phyloP scores from a whole-genome alignment of 768 basidiomycete genomes.

The Holtermannia corniformis region DNA sequence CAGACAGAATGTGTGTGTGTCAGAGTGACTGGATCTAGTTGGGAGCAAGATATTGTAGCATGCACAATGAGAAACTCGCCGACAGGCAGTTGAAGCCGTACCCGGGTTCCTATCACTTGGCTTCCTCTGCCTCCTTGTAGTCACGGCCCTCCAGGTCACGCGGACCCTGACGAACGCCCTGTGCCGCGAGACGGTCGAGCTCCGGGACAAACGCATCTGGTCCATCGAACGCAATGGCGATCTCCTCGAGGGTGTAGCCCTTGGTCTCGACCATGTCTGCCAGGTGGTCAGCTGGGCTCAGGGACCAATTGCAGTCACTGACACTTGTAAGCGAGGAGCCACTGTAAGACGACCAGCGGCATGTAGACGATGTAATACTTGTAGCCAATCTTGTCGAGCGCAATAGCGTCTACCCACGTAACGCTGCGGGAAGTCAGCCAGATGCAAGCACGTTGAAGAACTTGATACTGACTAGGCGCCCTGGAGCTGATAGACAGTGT shows the following conservation, averaged over 20 bases:
- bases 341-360: constrained; percentile 41
- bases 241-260: constrained; percentile 38
- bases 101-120: too few relatives aligned
- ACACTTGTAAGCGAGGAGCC: constrained; percentile 36
- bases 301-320: constrained; percentile 5
- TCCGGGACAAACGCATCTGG: constrained; percentile 14
- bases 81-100: too few relatives aligned
- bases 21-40: too few relatives aligned
- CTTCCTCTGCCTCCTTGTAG: too few relatives aligned
- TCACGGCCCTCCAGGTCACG: too few relatives aligned
- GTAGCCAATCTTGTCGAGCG: constrained; percentile 18
- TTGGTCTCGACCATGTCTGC: constrained; percentile 35
- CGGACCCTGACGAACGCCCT: too few relatives aligned
- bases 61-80: too few relatives aligned
- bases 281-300: not conserved
- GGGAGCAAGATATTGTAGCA: too few relatives aligned
- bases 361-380: constrained; percentile 42
- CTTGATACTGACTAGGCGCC: constrained; percentile 56
- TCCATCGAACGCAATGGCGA: constrained; percentile 31
- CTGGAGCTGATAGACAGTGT: constrained; percentile 52
- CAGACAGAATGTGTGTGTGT: too few relatives aligned
- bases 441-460: constrained; percentile 56
- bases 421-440: constrained; percentile 12
- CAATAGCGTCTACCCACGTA: not conserved
- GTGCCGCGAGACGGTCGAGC: constrained; percentile 2